phyloP scores from a whole-genome alignment of 1,284 basidiomycete genomes.

The Apiotrichum montevideense region DNA sequence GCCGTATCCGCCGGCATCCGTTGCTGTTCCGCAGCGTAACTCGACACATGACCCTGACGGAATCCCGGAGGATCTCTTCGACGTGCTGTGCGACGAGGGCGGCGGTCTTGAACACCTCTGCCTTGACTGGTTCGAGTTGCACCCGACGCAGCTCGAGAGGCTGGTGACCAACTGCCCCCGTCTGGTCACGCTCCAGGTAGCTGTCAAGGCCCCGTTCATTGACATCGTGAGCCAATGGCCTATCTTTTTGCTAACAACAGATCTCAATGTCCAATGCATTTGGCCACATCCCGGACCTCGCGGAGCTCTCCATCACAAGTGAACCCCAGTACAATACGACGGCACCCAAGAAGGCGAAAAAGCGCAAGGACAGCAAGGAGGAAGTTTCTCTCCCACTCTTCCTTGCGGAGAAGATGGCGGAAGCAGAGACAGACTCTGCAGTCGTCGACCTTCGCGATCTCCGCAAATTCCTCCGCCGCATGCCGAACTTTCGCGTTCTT shows the following conservation, averaged over 20 bases:
- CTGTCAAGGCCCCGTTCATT: conserved; percentile 12
- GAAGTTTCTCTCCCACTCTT: conserved; percentile 1
- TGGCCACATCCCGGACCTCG: conserved; percentile 13
- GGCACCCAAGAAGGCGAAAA: conserved; percentile 5
- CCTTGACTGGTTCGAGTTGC: conserved; percentile 31
- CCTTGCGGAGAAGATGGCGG: conserved; percentile 11
- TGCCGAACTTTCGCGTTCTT: conserved; percentile 21
- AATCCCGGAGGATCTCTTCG: conserved; percentile 15
- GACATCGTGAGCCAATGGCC: conserved; percentile 16
- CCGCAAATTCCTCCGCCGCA: conserved; percentile 24
- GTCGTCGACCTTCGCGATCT: conserved; percentile 27
- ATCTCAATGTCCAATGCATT: conserved; percentile 19
- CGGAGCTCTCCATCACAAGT: conserved; percentile 16
- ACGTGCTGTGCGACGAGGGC: conserved; percentile 15
- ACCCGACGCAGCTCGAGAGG: conserved; percentile 9
- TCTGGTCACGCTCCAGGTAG: conserved; percentile 16
- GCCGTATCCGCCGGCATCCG: conserved; percentile 18
- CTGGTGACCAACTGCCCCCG: conserved; percentile 14
- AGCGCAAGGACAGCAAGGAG: conserved; percentile 5
- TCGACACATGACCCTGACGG: conserved; percentile 5
- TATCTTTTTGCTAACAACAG: conserved; percentile 4
- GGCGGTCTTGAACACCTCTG: conserved; percentile 15
- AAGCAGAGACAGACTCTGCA: conserved; percentile 16
- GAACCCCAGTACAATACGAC: conserved; percentile 10
- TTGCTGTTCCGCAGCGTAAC: conserved; percentile 9